Conservation (phyloP, 1,139 yeast genomes). For the Entelexis paramagnoliae region DNA sequence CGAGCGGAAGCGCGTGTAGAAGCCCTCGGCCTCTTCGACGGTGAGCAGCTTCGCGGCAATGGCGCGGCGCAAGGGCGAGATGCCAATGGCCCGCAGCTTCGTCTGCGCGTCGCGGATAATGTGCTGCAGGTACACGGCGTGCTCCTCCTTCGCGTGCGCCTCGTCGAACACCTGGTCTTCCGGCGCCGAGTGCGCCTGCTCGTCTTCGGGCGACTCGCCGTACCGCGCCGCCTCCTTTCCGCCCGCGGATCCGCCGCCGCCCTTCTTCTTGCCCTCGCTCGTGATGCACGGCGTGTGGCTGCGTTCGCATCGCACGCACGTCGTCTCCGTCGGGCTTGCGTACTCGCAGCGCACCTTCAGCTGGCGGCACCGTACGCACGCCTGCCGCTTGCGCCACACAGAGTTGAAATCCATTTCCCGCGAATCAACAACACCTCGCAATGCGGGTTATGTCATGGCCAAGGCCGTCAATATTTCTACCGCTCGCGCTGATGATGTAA, state of each 20-base stretch:
- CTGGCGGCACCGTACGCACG: slow-evolving; percentile 25
- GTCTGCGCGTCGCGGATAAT: slow-evolving; percentile 19
- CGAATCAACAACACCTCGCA: not conserved
- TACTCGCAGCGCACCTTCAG: slow-evolving; percentile 27
- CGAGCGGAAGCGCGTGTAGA: slow-evolving; percentile 8
- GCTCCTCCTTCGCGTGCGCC: slow-evolving; percentile 10
- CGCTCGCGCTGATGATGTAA: not conserved
- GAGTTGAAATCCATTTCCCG: slow-evolving; percentile 13
- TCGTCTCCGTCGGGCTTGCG: slow-evolving; percentile 22
- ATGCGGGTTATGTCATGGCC: not conserved
- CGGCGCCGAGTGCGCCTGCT: not conserved
- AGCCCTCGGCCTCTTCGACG: slow-evolving; percentile 13
- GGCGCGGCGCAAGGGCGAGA: slow-evolving; percentile 21
- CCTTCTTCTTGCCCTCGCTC: slow-evolving; percentile 8
- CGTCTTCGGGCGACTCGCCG: not conserved
- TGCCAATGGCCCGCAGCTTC: slow-evolving; percentile 13
- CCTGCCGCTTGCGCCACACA: slow-evolving; percentile 25
- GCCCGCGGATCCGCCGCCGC: not conserved
- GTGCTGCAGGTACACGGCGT: slow-evolving; percentile 17
- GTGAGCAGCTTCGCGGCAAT: slow-evolving; percentile 14
- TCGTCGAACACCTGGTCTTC: not conserved
- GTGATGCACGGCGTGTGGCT: slow-evolving; percentile 22
- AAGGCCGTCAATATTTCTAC: not conserved
- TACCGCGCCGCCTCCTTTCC: not conserved
- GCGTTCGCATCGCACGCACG: slow-evolving; percentile 24